These are phyloP conservation scores for Verbascum thapsus DNA, from an alignment of 257 asterid genomes.

Conservation along the genomic window DNA sequence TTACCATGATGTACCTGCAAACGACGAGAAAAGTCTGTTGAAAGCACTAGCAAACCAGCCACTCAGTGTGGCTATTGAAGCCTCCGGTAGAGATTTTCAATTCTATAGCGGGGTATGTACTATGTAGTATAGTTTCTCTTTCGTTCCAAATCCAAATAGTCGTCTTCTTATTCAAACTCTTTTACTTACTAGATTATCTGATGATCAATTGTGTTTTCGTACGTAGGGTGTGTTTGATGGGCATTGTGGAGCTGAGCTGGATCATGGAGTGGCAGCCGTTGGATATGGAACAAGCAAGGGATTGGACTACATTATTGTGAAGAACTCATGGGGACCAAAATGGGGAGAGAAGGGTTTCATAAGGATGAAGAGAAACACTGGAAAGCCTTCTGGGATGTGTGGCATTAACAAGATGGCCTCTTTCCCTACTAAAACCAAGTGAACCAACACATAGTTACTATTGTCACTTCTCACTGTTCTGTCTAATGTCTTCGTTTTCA, in stretches of 20 bases:
- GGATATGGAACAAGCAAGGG: conserved; percentile 62
- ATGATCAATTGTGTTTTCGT: not conserved
- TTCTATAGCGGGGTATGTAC: conserved; percentile 71
- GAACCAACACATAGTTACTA: not conserved
- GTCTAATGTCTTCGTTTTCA: too few relatives aligned
- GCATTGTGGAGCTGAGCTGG: conserved; percentile 54
- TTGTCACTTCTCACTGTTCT: not conserved
- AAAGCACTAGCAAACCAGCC: conserved; percentile 80
- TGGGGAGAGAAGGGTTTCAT: conserved; percentile 75
- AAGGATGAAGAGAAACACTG: conserved; percentile 58
- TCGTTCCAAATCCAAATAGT: not conserved
- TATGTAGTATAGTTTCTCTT: not conserved
- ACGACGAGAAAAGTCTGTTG: conserved; percentile 57
- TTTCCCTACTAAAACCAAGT: conserved; percentile 54
- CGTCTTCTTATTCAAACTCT: not conserved
- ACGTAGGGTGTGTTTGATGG: conserved; percentile 64
- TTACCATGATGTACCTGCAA: conserved; percentile 64
- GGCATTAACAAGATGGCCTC: conserved; percentile 70
- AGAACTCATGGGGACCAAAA: conserved; percentile 66
- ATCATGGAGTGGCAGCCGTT: conserved; percentile 70
- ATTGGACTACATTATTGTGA: conserved; percentile 48
- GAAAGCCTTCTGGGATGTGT: conserved; percentile 55
- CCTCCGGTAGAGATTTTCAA: conserved; percentile 72
- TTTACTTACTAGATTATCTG: not conserved
- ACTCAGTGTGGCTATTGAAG: conserved; percentile 77